These are phyloP conservation scores for Monosporascus sp. DNA, from an alignment of 2,329 filamentous ascomycete genomes.

Conservation along the genomic window DNA sequence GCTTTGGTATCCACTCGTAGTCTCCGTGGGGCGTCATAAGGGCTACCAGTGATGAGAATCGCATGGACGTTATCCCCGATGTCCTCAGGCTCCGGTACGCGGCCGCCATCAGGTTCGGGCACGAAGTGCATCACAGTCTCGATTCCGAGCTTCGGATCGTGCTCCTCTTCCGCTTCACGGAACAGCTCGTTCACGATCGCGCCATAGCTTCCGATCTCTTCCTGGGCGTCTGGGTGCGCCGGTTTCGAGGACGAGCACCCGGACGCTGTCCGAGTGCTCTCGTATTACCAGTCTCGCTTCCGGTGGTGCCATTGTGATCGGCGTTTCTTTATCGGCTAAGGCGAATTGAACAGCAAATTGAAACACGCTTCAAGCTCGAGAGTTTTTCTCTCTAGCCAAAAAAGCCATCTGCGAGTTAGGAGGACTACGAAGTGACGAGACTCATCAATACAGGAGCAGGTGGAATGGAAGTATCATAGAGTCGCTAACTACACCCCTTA, in stretches of 20 bases:
- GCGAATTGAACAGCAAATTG: too few relatives aligned
- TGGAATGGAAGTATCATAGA: too few relatives aligned
- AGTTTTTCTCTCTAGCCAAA: too few relatives aligned
- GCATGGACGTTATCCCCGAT: conserved; percentile 60
- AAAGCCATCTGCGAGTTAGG: too few relatives aligned
- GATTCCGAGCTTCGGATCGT: conserved; percentile 48
- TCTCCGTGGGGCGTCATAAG: conserved; percentile 64
- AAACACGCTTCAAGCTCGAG: too few relatives aligned
- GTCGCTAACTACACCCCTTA: too few relatives aligned
- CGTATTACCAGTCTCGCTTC: too few relatives aligned
- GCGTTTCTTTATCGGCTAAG: too few relatives aligned
- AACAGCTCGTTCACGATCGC: conserved; percentile 49
- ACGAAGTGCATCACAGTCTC: conserved; percentile 51
- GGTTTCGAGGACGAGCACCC: conserved; percentile 52
- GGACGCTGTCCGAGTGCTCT: conserved; percentile 3
- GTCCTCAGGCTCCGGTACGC: conserved; percentile 41
- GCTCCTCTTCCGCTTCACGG: conserved; percentile 42
- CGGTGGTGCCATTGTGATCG: too few relatives aligned
- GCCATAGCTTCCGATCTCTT: conserved; percentile 47
- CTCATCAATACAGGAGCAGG: too few relatives aligned
- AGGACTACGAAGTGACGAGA: too few relatives aligned
- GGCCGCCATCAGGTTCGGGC: conserved; percentile 42
- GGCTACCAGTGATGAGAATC: conserved; percentile 67
- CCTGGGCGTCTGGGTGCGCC: conserved; percentile 47
- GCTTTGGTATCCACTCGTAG: conserved; percentile 66